Conservation (phyloP, 345 rosid species). For the Aurinia saxatilis region DNA sequence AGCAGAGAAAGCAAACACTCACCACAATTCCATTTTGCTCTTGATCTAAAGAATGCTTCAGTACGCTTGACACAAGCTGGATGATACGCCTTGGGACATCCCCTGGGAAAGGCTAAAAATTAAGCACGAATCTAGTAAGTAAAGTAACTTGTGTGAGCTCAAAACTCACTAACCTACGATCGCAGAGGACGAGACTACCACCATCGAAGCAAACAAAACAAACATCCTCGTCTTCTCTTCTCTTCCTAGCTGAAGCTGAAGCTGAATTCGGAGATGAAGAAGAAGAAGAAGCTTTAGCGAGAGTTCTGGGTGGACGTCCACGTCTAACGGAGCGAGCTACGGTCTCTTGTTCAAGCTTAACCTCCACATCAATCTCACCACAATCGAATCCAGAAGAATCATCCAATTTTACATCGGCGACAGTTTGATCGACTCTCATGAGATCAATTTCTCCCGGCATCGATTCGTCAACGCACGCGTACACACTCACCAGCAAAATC, state of each 20-base stretch:
- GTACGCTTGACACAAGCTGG: conserved; percentile 89
- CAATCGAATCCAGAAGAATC: conserved; percentile 31
- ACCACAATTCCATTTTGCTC: conserved; percentile 96
- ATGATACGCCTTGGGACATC: conserved; percentile 96
- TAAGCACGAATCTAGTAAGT: no score
- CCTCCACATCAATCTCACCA: neutral
- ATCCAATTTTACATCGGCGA: conserved; percentile 26
- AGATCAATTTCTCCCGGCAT: conserved; percentile 35
- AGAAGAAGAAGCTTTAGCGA: conserved; percentile 8
- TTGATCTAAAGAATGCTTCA: conserved; percentile 78
- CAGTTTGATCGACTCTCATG: conserved; percentile 49
- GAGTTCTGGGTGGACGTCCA: conserved; percentile 63
- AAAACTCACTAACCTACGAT: conserved; percentile 67
- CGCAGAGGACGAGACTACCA: conserved; percentile 90
- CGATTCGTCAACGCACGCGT: conserved; percentile 8
- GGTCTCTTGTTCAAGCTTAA: conserved; percentile 24
- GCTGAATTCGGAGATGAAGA: conserved; percentile 4
- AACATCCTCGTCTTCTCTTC: conserved; percentile 84
- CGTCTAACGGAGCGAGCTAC: conserved; percentile 33
- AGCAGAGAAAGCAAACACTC: conserved; percentile 15
- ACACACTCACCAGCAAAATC: neutral
- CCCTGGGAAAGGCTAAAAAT: conserved; percentile 37
- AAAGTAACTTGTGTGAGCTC: neutral
- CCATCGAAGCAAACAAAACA: conserved; percentile 99
- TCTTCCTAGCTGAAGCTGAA: conserved; percentile 27